phyloP scores from a whole-genome alignment of 1,284 basidiomycete species.

The Mycena sp. region DNA sequence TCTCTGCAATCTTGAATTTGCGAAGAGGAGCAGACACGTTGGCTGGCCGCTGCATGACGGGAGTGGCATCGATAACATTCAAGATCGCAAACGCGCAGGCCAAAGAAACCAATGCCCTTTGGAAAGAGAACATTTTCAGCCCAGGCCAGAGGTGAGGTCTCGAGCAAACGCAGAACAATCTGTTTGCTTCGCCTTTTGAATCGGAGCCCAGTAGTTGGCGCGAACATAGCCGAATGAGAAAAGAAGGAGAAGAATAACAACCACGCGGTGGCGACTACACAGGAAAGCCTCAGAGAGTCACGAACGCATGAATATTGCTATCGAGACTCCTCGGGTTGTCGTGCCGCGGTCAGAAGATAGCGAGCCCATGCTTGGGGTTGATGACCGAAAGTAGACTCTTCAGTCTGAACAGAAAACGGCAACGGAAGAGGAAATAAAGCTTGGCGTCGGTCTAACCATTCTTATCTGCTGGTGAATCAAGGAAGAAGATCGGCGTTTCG shows the following conservation, averaged over 20 bases:
- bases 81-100: slow-evolving; percentile 6
- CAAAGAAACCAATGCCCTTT: slow-evolving; percentile 18
- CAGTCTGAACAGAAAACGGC: neutral
- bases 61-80: slow-evolving; percentile 52
- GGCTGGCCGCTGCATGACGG: slow-evolving; percentile 64
- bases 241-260: neutral
- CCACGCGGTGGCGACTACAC: slow-evolving; percentile 13
- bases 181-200: slow-evolving; percentile 3
- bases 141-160: neutral
- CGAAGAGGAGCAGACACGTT: slow-evolving; percentile 38
- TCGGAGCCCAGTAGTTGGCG: neutral
- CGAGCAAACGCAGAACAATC: neutral
- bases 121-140: slow-evolving; percentile 15
- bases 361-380: neutral
- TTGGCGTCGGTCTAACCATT: no score
- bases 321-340: neutral
- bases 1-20: slow-evolving; percentile 37
- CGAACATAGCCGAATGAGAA: neutral
- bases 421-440: neutral
- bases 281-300: neutral
- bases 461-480: no score
- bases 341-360: slow-evolving; percentile 13
- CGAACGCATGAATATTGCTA: neutral
- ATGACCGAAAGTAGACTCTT: neutral
- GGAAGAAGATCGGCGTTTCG: no score